Evolutionary conservation across 2,329 filamentous ascomycete genomes (phyloP).

Genomic region (Sphaerulina musiva): DNA sequence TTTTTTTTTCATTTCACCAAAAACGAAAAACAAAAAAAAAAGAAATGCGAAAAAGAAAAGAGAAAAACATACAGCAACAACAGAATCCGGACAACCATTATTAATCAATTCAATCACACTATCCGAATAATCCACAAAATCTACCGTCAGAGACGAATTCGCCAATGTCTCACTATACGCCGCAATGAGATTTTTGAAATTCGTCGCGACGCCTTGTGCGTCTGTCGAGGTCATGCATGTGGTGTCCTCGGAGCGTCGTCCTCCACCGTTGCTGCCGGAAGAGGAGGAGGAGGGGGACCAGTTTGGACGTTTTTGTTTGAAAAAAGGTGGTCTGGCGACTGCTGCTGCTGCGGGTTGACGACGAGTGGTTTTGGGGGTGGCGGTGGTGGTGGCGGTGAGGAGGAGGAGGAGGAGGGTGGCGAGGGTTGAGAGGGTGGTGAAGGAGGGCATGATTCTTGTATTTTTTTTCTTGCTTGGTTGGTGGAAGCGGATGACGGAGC

Average conservation of each 20-base stretch:
- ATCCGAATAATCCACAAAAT: constrained; percentile 33
- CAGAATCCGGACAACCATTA: constrained; percentile 27
- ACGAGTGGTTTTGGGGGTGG: constrained; percentile 4
- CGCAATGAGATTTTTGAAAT: constrained; percentile 31
- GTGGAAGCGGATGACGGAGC: background rate
- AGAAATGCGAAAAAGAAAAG: background rate
- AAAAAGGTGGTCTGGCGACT: background rate
- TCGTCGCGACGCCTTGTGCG: constrained; percentile 25
- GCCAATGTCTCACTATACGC: constrained; percentile 29
- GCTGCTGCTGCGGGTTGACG: constrained; percentile 5
- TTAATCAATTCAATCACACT: constrained; percentile 33
- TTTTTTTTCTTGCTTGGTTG: constrained; percentile 8
- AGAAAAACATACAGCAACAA: constrained; percentile 19
- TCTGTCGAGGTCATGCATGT: constrained; percentile 25
- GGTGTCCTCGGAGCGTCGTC: no score
- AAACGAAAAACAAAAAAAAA: background rate
- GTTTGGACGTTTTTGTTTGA: constrained; percentile 14
- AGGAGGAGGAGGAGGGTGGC: constrained; percentile 7
- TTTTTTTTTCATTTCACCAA: no score
- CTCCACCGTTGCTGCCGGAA: no score
- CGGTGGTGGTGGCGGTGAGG: constrained; percentile 11
- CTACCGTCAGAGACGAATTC: constrained; percentile 24
- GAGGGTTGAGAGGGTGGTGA: constrained; percentile 15
- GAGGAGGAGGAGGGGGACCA: background rate
- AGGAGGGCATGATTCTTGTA: constrained; percentile 15